Base-by-base conservation (phyloP, 148 eudicot species). In the Rhododendron ferrugineum region DNA sequence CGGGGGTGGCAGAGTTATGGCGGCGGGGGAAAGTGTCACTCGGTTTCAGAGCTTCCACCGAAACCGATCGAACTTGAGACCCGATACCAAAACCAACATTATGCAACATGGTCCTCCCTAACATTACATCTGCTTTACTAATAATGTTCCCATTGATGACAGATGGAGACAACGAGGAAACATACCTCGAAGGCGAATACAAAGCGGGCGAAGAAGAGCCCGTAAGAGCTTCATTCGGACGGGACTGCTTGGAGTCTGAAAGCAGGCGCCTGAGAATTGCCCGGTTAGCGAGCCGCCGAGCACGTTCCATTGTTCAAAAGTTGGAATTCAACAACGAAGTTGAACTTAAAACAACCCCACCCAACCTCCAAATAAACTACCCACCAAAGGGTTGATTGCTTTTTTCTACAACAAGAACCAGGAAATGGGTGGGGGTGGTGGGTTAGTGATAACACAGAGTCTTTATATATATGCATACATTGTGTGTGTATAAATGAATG, bases 11-110 rank as follows among this genome's bases (percentile, higher is more conserved):
- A 0, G 99, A 97, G 90, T 97, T 97, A 72, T 97, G 99, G 68
- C 99, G 90, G 73, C 97, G 93, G 11, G 99, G 85, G 42, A 97
- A 97, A 58, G 93, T 97, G 88, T 97, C 99, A 86, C 94, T 94
- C 0, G 95, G 94, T 86, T 94, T 93, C 76, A 97, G 82, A 77
- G 99, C 90, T 6, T 95, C 96, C 40, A 94, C 91, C 1, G 96
- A 91, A 16, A 97, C 90, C 32, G 96, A 93, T 84, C 99, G 81
- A 82, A 83, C 91, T 84, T 90, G 94, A 4, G 89, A 78, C 49
- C 85, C 83, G 58, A 80, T 68, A 23, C 89, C 82, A 81, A 73
- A 68, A 60, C 85, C 90, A 85, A 85, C 82, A 83, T 85, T 90
- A 36, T 68, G 40, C 23, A 56, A 81, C 70, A 81, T 88, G 85